These are phyloP conservation scores for Xylaria curta DNA, from an alignment of 495 filamentous ascomycete genomes.

Conservation along the genomic window DNA sequence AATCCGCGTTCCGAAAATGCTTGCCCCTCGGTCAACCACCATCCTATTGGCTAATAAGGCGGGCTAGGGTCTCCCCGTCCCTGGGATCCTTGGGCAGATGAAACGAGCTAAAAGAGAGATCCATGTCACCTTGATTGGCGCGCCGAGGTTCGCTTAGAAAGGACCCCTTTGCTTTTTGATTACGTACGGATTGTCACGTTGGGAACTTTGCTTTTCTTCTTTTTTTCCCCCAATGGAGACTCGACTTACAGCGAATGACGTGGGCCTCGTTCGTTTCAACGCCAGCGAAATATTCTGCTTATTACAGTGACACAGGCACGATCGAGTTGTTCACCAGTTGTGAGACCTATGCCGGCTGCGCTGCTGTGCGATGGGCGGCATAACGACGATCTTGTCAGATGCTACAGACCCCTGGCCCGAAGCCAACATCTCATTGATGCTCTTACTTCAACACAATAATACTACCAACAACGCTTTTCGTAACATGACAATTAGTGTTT, in stretches of 20 bases:
- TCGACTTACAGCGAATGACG: not conserved
- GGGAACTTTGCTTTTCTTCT: not conserved
- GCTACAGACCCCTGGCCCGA: too few species aligned
- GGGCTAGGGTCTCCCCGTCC: slow-evolving; percentile 16
- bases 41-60: slow-evolving; percentile 4
- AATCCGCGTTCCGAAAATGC: slow-evolving; percentile 8
- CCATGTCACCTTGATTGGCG: slow-evolving; percentile 8
- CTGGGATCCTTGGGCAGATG: slow-evolving; percentile 10
- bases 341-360: too few species aligned
- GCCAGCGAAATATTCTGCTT: not conserved
- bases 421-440: too few species aligned
- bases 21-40: not conserved
- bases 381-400: too few species aligned
- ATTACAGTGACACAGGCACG: not conserved
- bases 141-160: slow-evolving; percentile 1
- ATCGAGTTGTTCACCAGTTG: not conserved
- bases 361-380: too few species aligned
- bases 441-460: too few species aligned
- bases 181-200: not conserved
- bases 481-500: too few species aligned
- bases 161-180: slow-evolving; percentile 22
- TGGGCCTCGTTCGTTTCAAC: not conserved
- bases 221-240: not conserved
- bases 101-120: slow-evolving; percentile 25
- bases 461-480: too few species aligned